Evolutionary conservation across 768 basidiomycete genomes (phyloP).

Genomic region (Serendipita sp.): DNA sequence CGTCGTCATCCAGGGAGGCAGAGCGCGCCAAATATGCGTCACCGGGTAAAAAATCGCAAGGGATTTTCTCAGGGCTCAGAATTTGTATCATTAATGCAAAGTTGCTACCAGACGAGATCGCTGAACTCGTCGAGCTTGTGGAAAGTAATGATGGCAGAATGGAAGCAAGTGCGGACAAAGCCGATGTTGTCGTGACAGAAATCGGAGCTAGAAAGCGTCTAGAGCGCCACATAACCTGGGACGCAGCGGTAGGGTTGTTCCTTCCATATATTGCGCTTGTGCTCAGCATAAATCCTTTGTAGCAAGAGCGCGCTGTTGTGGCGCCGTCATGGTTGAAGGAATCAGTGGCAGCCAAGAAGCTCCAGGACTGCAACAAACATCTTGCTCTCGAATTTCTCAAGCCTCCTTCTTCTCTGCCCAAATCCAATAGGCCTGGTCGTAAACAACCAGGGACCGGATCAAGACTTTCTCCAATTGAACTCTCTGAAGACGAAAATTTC

Average conservation of each 20-base stretch:
- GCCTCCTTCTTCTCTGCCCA: constrained; percentile 32
- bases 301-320: constrained; percentile 27
- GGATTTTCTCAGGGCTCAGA: constrained; percentile 9
- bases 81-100: constrained; percentile 23
- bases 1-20: neutral
- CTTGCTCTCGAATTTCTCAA: constrained; percentile 38
- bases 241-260: constrained; percentile 37
- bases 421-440: constrained; percentile 14
- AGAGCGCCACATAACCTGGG: constrained; percentile 53
- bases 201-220: constrained; percentile 51
- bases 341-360: constrained; percentile 29
- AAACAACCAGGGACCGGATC: constrained; percentile 4
- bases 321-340: constrained; percentile 56
- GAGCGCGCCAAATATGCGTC: neutral
- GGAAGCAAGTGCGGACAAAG: constrained; percentile 25
- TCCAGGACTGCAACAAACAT: constrained; percentile 39
- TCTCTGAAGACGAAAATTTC: neutral
- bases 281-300: neutral
- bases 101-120: constrained; percentile 14
- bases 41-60: neutral
- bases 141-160: constrained; percentile 14
- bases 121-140: constrained; percentile 17
- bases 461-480: constrained; percentile 9
- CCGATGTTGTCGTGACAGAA: constrained; percentile 51
- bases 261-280: neutral